A percentile compares a stretch with the other conserved stretches of the same genome.
Conservation (phyloP, 257 asterid species). For the Solanum virginianum region DNA sequence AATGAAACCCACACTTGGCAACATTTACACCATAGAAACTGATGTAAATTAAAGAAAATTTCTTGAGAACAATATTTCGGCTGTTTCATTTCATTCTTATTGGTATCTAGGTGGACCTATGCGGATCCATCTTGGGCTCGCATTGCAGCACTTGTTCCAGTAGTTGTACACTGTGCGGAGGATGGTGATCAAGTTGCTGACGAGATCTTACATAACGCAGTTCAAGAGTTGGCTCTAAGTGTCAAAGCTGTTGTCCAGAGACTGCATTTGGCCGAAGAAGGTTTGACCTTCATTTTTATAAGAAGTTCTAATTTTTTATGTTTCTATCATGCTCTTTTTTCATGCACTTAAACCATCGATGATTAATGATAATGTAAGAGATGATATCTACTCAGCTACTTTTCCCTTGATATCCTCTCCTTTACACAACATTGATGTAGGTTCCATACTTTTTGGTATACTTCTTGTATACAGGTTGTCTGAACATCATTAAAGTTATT, state of each 20-base stretch:
- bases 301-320: background rate
- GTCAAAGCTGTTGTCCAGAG: conserved; percentile 85
- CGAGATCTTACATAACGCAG: conserved; percentile 65
- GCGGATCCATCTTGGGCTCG: conserved; percentile 99
- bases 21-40: background rate
- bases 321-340: background rate
- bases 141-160: conserved; percentile 91
- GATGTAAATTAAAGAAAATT: background rate
- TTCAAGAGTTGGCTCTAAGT: conserved; percentile 65
- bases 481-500: background rate
- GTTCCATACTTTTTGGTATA: background rate
- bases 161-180: conserved; percentile 86
- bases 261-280: conserved; percentile 74
- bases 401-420: background rate
- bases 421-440: background rate
- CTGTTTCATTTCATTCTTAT: conserved; percentile 21
- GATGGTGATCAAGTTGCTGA: conserved; percentile 78
- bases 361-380: background rate
- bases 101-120: conserved; percentile 96
- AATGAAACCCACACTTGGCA: background rate
- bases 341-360: background rate
- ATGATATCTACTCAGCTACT: background rate
- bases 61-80: background rate
- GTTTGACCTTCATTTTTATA: conserved; percentile 12
- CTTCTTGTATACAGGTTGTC: background rate